Evolutionary conservation across 2,329 filamentous ascomycete genomes (phyloP), one percentile per base, ranked within the genome.

Genomic region (Talaromyces albobiverticillius): DNA sequence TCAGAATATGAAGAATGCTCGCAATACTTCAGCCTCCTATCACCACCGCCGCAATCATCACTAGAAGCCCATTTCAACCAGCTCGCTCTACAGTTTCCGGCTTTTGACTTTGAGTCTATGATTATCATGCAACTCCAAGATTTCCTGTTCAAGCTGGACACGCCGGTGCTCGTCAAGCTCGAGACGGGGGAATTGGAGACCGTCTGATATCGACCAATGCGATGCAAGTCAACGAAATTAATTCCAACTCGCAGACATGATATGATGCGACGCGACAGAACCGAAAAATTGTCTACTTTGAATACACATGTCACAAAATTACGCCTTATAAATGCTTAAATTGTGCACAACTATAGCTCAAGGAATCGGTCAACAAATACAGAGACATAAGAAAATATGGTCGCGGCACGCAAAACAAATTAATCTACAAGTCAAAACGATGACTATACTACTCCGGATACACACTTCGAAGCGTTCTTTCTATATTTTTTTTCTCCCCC

Each of bases 121-220:
- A 57, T 81, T 2, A 57, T 76, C 3, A 63, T 65, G 0, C 78
- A 77, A 54, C 58, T 83, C 6, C 59, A 65, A 1, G 64, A 69
- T 25, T 62, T 83, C 11, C 71, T 79, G 55, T 62, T 68, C 2
- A 67, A 65, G 6, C 63, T 79, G 16, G 64, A 75, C 18, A 66
- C 70, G 29, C 81, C 81, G 0, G 67, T 82, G 18, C 70, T 83
- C 1, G 61, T 75, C 1, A 80, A 83, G 58, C 67, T 83, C 3
- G 80, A 83, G 58, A 70, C 69, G 78, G 79, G 1, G 70, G 69
- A 9, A 60, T 78, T 52, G 49, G 16, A 40, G 6, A 10, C 23
- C 11, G 14, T 5, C 7, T 29, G 26, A 29, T 29, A 5, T 29
- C 10, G 10, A 29, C 5, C 26, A 29, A 29, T 29, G 26, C 26